Evolutionary conservation across 2,329 filamentous ascomycete genomes (phyloP).

Genomic region (Colletotrichum costaricense): DNA sequence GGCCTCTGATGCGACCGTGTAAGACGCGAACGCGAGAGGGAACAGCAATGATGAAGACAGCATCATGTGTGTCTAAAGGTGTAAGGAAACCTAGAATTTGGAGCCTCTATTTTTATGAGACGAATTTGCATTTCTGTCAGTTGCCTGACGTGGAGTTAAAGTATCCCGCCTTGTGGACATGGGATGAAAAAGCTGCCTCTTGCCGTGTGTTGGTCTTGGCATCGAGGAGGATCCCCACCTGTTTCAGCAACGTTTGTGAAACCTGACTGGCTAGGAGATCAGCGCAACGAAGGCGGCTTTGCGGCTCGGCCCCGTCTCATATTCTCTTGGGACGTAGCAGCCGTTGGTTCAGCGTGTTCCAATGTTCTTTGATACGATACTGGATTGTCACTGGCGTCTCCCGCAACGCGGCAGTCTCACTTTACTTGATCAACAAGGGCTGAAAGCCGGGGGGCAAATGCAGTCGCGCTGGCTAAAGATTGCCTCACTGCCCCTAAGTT

Average conservation of each 20-base stretch:
- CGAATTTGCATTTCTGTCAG: background rate
- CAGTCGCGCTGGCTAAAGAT: background rate
- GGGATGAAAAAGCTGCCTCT: constrained; percentile 1
- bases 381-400: background rate
- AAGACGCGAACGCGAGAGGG: constrained; percentile 11
- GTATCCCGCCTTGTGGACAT: background rate
- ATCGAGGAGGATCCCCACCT: constrained; percentile 6
- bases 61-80: background rate
- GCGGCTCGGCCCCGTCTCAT: constrained; percentile 22
- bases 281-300: background rate
- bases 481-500: background rate
- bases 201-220: constrained; percentile 2
- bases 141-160: constrained; percentile 5
- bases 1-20: constrained; percentile 6
- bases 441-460: background rate
- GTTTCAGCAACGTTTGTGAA: constrained; percentile 32
- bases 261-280: constrained; percentile 17
- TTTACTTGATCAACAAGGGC: background rate
- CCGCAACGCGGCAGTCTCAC: background rate
- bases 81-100: background rate
- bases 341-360: background rate
- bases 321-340: constrained; percentile 10
- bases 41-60: background rate
- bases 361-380: background rate
- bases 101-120: background rate